Conservation (phyloP, 805 yeast genomes). For the Pichia manshurica region DNA sequence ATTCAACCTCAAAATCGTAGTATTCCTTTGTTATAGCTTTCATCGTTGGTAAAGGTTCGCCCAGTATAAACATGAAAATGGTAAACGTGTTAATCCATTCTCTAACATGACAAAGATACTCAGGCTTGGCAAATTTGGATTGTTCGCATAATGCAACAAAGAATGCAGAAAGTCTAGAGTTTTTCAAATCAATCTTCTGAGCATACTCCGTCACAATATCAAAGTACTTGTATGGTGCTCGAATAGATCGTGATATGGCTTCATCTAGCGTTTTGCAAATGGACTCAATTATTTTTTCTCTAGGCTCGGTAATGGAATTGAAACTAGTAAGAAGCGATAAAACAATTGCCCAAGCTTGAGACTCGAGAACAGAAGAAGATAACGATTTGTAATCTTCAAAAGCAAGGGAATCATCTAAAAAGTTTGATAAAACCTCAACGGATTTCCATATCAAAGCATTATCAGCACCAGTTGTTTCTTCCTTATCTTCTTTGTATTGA, state of each 20-base stretch:
- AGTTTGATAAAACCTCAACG: slow-evolving; percentile 40
- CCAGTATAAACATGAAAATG: slow-evolving; percentile 45
- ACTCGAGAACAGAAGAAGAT: slow-evolving; percentile 31
- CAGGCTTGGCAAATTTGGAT: slow-evolving; percentile 45
- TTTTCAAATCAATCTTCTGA: slow-evolving; percentile 3
- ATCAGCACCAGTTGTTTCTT: slow-evolving; percentile 13
- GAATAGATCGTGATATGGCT: slow-evolving; percentile 60
- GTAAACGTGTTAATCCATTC: slow-evolving; percentile 49
- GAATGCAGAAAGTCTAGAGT: slow-evolving; percentile 43
- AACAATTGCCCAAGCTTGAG: slow-evolving; percentile 53
- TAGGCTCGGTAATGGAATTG: slow-evolving; percentile 2
- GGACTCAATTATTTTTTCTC: slow-evolving; percentile 21
- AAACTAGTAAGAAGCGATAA: slow-evolving; percentile 36
- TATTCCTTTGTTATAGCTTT: slow-evolving; percentile 13
- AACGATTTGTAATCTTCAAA: slow-evolving; percentile 39
- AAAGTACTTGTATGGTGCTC: slow-evolving; percentile 78
- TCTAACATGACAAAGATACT: slow-evolving; percentile 19
- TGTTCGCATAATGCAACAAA: slow-evolving; percentile 62
- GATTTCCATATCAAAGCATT: slow-evolving; percentile 33
- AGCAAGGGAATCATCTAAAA: slow-evolving; percentile 47
- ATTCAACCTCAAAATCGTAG: slow-evolving; percentile 13
- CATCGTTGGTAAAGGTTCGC: slow-evolving; percentile 45
- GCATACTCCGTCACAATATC: slow-evolving; percentile 39
- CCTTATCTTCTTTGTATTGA: slow-evolving; percentile 13
- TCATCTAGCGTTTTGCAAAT: slow-evolving; percentile 72